phyloP scores from a whole-genome alignment of 495 filamentous ascomycete genomes.

The Neurospora sublineolata region DNA sequence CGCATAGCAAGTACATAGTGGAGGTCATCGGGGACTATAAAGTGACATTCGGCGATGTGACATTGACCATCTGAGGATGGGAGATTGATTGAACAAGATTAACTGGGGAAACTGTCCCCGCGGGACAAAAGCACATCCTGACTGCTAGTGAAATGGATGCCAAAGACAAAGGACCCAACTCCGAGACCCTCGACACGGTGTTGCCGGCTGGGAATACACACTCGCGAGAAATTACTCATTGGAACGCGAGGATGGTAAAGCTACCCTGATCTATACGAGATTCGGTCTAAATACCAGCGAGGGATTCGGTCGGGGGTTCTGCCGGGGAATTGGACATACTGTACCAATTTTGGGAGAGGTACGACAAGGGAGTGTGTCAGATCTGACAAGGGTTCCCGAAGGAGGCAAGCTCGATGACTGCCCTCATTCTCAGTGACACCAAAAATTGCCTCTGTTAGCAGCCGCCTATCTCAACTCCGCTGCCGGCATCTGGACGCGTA shows the following conservation, averaged over 20 bases:
- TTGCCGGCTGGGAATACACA: background rate
- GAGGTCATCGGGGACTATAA: conserved; percentile 4
- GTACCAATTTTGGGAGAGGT: conserved; percentile 21
- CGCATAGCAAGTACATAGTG: background rate
- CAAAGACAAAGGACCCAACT: conserved; percentile 3
- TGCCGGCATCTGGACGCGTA: background rate
- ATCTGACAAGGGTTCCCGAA: conserved; percentile 16
- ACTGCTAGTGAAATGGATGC: background rate
- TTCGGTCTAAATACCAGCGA: conserved; percentile 12
- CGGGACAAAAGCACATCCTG: background rate
- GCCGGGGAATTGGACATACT: background rate
- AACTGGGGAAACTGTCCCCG: background rate
- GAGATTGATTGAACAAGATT: background rate
- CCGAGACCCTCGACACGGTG: conserved; percentile 1
- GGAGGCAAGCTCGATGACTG: background rate
- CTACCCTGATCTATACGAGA: background rate
- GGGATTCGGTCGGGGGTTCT: conserved; percentile 5
- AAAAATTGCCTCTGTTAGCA: background rate
- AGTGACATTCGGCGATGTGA: conserved; percentile 8
- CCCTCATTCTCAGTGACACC: background rate
- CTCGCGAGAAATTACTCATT: background rate
- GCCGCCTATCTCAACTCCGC: background rate
- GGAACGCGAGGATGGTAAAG: background rate
- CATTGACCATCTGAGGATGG: background rate
- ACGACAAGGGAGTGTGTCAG: conserved; percentile 22